Evolutionary conservation across 1,284 basidiomycete genomes (phyloP).

Genomic region (Ceratobasidium sp.): DNA sequence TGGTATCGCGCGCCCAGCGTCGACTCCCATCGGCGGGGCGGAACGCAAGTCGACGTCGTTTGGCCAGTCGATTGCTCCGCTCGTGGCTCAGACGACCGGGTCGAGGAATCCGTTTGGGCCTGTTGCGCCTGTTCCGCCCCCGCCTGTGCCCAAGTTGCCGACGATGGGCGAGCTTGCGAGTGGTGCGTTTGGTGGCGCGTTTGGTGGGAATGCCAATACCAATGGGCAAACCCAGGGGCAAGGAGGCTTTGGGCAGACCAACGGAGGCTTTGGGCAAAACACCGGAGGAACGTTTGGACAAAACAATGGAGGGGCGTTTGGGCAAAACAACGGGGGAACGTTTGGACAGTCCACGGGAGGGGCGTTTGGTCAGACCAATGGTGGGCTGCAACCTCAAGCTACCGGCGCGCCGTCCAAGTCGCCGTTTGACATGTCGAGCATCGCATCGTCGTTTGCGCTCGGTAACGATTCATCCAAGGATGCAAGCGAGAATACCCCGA

Average conservation of each 20-base stretch:
- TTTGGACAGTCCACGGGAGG: constrained; percentile 1
- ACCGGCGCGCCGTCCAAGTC: not conserved
- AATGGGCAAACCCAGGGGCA: constrained; percentile 43
- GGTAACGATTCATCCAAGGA: constrained; percentile 39
- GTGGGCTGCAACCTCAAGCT: not conserved
- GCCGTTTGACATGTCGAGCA: constrained; percentile 57
- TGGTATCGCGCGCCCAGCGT: constrained; percentile 61
- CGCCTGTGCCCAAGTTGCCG: constrained; percentile 75
- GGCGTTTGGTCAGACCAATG: not conserved
- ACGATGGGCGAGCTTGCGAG: constrained; percentile 82
- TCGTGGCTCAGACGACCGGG: constrained; percentile 92
- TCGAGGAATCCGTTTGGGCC: constrained; percentile 95
- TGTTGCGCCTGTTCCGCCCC: constrained; percentile 64
- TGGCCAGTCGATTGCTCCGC: constrained; percentile 54
- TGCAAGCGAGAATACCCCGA: constrained; percentile 36
- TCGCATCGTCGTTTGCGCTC: constrained; percentile 73
- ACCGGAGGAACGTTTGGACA: not conserved
- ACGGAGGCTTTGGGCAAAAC: constrained; percentile 52
- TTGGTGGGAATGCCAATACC: not conserved
- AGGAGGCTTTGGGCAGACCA: constrained; percentile 45
- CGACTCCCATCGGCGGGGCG: constrained; percentile 63
- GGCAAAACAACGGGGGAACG: not conserved
- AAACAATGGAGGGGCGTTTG: constrained; percentile 1
- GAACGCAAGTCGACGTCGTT: constrained; percentile 53
- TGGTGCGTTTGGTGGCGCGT: constrained; percentile 52